Conservation (phyloP, 179 eudicot genomes). For the Silene vulgaris region DNA sequence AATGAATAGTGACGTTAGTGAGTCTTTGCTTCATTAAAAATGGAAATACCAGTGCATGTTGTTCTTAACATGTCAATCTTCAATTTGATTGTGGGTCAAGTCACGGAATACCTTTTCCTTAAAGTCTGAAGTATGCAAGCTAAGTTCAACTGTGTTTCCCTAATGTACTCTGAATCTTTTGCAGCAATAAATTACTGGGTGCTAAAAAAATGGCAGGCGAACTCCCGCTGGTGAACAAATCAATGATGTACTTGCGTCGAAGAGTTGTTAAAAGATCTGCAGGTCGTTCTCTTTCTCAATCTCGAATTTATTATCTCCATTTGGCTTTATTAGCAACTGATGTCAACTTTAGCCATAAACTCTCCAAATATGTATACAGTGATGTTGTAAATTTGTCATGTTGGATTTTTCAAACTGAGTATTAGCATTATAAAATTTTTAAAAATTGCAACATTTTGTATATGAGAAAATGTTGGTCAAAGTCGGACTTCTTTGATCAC, state of each 20-base stretch:
- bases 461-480: no score
- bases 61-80: no score
- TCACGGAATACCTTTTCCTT: not conserved
- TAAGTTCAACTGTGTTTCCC: not conserved
- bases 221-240: slow-evolving; percentile 72
- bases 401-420: no score
- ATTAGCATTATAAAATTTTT: no score
- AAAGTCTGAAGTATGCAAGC: no score
- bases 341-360: not conserved
- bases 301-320: not conserved
- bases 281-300: slow-evolving; percentile 31
- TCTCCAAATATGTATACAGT: not conserved
- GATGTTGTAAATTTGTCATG: no score
- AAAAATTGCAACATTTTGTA: no score
- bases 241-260: slow-evolving; percentile 62
- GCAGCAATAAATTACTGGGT: slow-evolving; percentile 62
- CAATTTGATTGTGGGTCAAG: not conserved
- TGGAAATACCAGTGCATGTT: not conserved
- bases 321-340: slow-evolving; percentile 17
- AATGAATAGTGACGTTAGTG: not conserved
- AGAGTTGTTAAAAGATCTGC: slow-evolving; percentile 29
- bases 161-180: slow-evolving; percentile 7
- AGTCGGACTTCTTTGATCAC: not conserved
- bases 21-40: not conserved
- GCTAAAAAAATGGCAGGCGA: slow-evolving; percentile 58